A percentile compares a stretch with the other conserved stretches of the same genome.
These are phyloP conservation scores for bread wheat (Triticum aestivum) DNA, from an alignment of 176 grass and related monocot genomes.

Conservation along the genomic window IWGSC_CS_RefSeq_v2.1 NC_057804.1:563263279-563263778, in stretches of 20 bases:
- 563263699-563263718: background rate
- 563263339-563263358: background rate
- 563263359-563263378: background rate
- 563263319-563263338: background rate
- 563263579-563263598: background rate
- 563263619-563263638: background rate
- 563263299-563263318: background rate
- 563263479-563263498: constrained; percentile 86
- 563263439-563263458: background rate
- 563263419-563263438: background rate
- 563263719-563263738: background rate
- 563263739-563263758: too few relatives aligned
- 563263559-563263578: background rate
- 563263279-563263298: background rate
- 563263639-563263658: too few relatives aligned
- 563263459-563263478: constrained; percentile 91
- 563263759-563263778: too few relatives aligned
- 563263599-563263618: background rate
- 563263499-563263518: constrained; percentile 89
- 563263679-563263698: background rate
- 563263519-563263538: constrained; percentile 28
- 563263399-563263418: background rate
- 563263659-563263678: background rate
- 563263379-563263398: constrained; percentile 12
- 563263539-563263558: background rate